Conservation (phyloP, 2,329 filamentous ascomycete species). For the Calonectria pseudoturangicola region DNA sequence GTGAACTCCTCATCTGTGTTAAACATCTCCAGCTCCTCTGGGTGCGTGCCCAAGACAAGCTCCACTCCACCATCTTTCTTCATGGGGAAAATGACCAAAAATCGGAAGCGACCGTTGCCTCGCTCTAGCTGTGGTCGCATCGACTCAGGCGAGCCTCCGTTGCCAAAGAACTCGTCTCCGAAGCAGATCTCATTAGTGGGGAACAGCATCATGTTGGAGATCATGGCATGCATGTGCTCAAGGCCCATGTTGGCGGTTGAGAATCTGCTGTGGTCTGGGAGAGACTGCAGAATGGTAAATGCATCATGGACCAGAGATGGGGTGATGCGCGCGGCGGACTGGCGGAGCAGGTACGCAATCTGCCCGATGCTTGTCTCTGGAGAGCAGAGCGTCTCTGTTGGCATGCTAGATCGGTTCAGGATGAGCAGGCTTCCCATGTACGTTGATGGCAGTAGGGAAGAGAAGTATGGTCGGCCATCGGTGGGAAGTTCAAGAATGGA, state of each 20-base stretch:
- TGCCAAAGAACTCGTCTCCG: conserved; percentile 53
- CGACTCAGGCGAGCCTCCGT: conserved; percentile 52
- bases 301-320: conserved; percentile 55
- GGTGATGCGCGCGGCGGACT: conserved; percentile 52
- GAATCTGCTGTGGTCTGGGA: conserved; percentile 53
- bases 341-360: conserved; percentile 52
- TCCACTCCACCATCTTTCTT: conserved; percentile 55
- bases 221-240: conserved; percentile 54
- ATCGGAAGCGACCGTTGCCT: conserved; percentile 50
- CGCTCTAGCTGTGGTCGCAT: conserved; percentile 56
- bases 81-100: conserved; percentile 56
- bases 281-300: conserved; percentile 52
- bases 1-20: conserved; percentile 53
- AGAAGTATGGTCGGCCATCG: conserved; percentile 57
- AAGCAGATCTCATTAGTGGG: conserved; percentile 54
- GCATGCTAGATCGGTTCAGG: conserved; percentile 53
- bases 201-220: conserved; percentile 57
- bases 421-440: conserved; percentile 55
- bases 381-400: conserved; percentile 53
- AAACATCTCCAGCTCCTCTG: conserved; percentile 56
- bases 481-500: conserved; percentile 60
- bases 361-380: conserved; percentile 51
- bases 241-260: conserved; percentile 54
- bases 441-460: conserved; percentile 52
- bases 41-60: conserved; percentile 53